Evolutionary conservation across 495 filamentous ascomycete species (phyloP), one percentile per base, ranked within the genome.

Genomic region (Endocarpon pusillum): DNA sequence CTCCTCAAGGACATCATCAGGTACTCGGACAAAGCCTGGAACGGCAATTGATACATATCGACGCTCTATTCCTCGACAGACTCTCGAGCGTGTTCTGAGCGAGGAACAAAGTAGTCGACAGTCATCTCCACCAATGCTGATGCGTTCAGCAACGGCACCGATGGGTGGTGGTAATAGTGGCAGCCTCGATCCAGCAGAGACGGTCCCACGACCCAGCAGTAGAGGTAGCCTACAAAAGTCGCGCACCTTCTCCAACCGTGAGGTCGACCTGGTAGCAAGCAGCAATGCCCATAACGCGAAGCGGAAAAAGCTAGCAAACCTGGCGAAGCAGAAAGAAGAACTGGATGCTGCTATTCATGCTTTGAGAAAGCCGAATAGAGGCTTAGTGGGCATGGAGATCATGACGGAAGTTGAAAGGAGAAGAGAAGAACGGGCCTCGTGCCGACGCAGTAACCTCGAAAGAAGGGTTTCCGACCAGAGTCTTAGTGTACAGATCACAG

Each of bases 291-390:
- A 64, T 16, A 73, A 80, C 43, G 55, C 63, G 10, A 93, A 78
- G 51, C 51, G 74, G 30, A 73, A 67, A 42, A 79, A 81, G 52
- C 77, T 82, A 41, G 76, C 81, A 15, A 64, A 69, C 26, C 59
- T 92, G 4, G 49, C 55, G 8, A 61, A 69, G 14, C 61, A 66
- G 31, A 76, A 91, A 38, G 74, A 75, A 37, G 81, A 94, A 47
- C 61, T 94, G 18, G 72, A 78, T 44, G 73, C 78, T 21, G 89
- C 87, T 9, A 94, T 96, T 38, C 59, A 69, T 8, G 64, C 80
- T 1, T 59, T 96, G 19, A 81, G 84, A 44, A 92, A 77, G 51
- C 89, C 89, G 3, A 93, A 94, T 46, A 67, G 89, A 36, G 66
- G 75, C 4, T 59, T 87, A 26, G 82, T 80, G 9, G 74, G 73